Evolutionary conservation across 805 yeast species (phyloP), one percentile per base, ranked within the genome.

Genomic region (Pachysolen tannophilus): DNA sequence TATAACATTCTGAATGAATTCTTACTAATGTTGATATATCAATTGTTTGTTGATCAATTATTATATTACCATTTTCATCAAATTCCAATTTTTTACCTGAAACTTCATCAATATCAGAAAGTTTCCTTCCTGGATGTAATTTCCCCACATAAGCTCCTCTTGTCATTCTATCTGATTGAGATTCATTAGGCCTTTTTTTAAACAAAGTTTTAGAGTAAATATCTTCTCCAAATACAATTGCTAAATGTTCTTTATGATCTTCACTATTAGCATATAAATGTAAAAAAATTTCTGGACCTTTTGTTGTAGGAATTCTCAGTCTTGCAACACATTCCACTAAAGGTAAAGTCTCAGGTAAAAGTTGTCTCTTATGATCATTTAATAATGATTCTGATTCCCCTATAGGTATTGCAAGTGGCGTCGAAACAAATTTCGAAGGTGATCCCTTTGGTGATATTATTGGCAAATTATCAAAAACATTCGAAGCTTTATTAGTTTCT

Each of bases 141-240:
- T 76, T 78, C 5, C 99, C 99, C 21, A 84, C 75, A 47, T 92
- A 92, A 0, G 98, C 98, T 19, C 99, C 99, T 46, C 98, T 71
- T n/a, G 94, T 87, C 97, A 92, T 92, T 46, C 98, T 61, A 54
- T 86, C 97, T 47, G 75, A 80, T 57, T 87, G 97, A 1, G 95
- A 67, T 43, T 92, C 98, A 30, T 75, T 74, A 0, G 61, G 61
- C 35, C 84, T 62, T 33, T 60, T 61, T 30, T 61, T 69, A 60
- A 75, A 92, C 33, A 92, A 62, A 3, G 86, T 65, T 50, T 71
- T 68, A 2, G 95, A 85, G 45, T 95, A 69, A 35, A 92, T 80
- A 45, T 82, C 82, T 50, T 86, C 95, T 8, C 97, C 97, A 61
- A 92, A 90, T 4, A 92, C 98, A 40, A 92, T 90, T 5, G 98